Conservation (phyloP, 345 rosid genomes). For the Boechera stricta region DNA sequence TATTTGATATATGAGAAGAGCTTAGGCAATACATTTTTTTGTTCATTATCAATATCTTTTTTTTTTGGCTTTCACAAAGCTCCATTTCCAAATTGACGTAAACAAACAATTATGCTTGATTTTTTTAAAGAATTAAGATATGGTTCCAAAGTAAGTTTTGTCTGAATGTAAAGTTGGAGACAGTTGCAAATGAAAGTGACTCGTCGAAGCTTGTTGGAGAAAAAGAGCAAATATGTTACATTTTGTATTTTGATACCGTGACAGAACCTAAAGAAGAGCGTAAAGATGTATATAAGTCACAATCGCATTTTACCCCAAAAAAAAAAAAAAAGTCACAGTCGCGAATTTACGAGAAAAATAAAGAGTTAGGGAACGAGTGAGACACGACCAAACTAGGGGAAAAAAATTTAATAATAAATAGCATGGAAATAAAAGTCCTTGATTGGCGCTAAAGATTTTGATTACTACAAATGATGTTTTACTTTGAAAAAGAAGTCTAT, state of each 20-base stretch:
- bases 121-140: not conserved
- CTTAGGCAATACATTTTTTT: slow-evolving; percentile 25
- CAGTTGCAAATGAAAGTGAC: not conserved
- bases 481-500: not conserved
- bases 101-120: not conserved
- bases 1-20: slow-evolving; percentile 6
- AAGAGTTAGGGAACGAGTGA: not conserved
- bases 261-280: not conserved
- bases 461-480: not conserved
- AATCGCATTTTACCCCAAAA: not conserved
- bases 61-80: not conserved
- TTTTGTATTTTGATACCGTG: not conserved
- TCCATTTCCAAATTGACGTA: not conserved
- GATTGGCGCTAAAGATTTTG: slow-evolving; percentile 6
- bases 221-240: not conserved
- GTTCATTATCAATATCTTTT: slow-evolving; percentile 47
- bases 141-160: slow-evolving; percentile 5
- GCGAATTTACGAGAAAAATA: slow-evolving; percentile 13
- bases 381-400: not conserved
- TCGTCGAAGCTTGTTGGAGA: slow-evolving; percentile 2
- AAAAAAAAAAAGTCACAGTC: not conserved
- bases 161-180: slow-evolving; percentile 17
- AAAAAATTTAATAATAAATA: not conserved
- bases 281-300: slow-evolving; percentile 3
- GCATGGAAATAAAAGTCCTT: not conserved